Percentiles rank a stretch among this genome's conserved stretches.
phyloP scores from a whole-genome alignment of 495 filamentous ascomycete genomes.

The Daldinia vernicosa region DNA sequence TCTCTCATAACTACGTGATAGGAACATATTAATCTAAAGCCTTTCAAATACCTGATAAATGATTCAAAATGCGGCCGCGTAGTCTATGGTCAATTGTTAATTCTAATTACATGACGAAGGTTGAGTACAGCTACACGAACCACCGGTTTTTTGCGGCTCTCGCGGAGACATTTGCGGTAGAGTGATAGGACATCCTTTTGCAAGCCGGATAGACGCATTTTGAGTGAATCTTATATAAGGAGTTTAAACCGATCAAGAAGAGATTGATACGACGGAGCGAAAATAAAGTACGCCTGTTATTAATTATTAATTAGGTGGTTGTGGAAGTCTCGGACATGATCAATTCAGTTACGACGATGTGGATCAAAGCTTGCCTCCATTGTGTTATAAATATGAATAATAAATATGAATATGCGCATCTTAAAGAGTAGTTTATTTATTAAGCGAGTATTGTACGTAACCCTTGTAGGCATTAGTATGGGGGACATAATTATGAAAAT shows the following conservation, averaged over 20 bases:
- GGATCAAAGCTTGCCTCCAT: not conserved
- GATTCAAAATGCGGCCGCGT: slow-evolving; percentile 52
- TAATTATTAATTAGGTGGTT: not conserved
- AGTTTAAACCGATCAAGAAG: no score
- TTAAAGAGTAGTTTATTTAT: not conserved
- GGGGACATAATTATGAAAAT: no score
- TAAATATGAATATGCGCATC: not conserved
- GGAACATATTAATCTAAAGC: not conserved
- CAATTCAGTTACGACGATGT: not conserved
- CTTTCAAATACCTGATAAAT: slow-evolving; percentile 50
- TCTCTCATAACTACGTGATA: not conserved
- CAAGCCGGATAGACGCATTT: slow-evolving; percentile 80
- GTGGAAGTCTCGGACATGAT: slow-evolving; percentile 4
- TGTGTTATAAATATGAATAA: slow-evolving; percentile 6
- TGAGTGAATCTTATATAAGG: slow-evolving; percentile 3
- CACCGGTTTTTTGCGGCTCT: slow-evolving; percentile 79
- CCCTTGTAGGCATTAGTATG: no score
- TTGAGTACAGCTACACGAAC: slow-evolving; percentile 56
- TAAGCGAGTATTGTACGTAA: not conserved
- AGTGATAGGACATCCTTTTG: slow-evolving; percentile 88
- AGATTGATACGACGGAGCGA: no score
- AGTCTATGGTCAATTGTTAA: slow-evolving; percentile 42
- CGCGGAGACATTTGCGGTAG: slow-evolving; percentile 85
- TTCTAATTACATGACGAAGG: not conserved
- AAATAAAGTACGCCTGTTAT: not conserved